Percentiles rank a stretch among this genome's conserved stretches.
These are phyloP conservation scores for Capronia coronata DNA, from an alignment of 2,329 filamentous ascomycete species.

Conservation along the genomic window DNA sequence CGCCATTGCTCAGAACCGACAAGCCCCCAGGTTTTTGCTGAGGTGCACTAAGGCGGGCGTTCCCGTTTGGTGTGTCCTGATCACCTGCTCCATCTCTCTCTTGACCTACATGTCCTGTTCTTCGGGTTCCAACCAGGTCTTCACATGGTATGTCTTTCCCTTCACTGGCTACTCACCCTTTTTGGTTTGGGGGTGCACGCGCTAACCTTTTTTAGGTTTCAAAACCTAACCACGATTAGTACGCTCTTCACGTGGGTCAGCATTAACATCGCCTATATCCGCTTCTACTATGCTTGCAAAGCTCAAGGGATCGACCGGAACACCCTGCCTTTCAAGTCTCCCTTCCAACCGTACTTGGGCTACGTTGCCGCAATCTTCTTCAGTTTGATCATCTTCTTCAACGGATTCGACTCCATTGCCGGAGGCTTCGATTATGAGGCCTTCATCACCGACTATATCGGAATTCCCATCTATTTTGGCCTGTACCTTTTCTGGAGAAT, in stretches of 20 bases:
- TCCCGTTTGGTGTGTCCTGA: slow-evolving; percentile 57
- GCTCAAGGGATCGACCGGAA: slow-evolving; percentile 63
- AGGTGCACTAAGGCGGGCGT: slow-evolving; percentile 58
- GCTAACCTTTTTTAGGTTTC: slow-evolving; percentile 8
- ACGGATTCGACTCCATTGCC: slow-evolving; percentile 50
- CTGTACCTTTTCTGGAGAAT: slow-evolving; percentile 33
- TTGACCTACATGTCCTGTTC: slow-evolving; percentile 66
- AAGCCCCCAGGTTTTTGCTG: slow-evolving; percentile 51
- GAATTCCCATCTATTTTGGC: slow-evolving; percentile 40
- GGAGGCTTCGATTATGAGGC: slow-evolving; percentile 39
- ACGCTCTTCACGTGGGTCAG: slow-evolving; percentile 59
- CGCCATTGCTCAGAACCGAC: slow-evolving; percentile 42
- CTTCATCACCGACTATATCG: slow-evolving; percentile 49
- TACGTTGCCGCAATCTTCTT: slow-evolving; percentile 53
- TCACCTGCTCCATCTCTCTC: slow-evolving; percentile 59
- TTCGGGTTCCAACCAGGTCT: slow-evolving; percentile 56
- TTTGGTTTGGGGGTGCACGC: neutral
- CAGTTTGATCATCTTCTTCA: slow-evolving; percentile 58
- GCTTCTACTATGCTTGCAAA: slow-evolving; percentile 61
- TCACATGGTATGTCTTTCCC: slow-evolving; percentile 52
- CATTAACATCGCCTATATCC: slow-evolving; percentile 63
- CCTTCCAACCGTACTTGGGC: slow-evolving; percentile 63
- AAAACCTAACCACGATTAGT: slow-evolving; percentile 30
- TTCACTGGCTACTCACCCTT: neutral
- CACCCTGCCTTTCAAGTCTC: slow-evolving; percentile 60